These are phyloP conservation scores for Solanum rostratum DNA, from an alignment of 257 asterid species.

Conservation along the genomic window DNA sequence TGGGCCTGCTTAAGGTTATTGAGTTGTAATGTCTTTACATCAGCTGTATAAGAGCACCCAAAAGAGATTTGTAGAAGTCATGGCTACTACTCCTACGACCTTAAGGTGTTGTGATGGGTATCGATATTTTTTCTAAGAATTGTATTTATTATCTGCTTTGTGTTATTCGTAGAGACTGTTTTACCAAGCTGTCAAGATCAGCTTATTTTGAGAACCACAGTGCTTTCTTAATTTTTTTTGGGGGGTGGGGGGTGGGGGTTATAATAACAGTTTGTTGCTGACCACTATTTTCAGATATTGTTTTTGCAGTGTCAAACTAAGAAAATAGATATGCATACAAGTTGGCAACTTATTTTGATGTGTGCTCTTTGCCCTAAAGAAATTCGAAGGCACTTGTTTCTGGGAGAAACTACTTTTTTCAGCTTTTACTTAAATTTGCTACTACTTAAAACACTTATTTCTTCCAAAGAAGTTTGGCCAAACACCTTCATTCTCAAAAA, in stretches of 20 bases:
- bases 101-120: neutral
- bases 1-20: neutral
- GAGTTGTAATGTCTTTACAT: neutral
- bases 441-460: neutral
- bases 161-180: neutral
- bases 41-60: neutral
- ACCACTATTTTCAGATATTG: neutral
- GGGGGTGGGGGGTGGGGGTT: no score
- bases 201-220: neutral
- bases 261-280: neutral
- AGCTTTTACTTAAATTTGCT: neutral
- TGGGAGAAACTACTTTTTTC: neutral
- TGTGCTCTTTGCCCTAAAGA: neutral
- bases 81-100: neutral
- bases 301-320: neutral
- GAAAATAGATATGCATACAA: neutral
- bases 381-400: neutral
- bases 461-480: neutral
- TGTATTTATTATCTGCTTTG: neutral
- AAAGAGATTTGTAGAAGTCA: neutral
- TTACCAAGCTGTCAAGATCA: neutral
- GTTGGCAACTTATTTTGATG: neutral
- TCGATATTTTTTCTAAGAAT: neutral
- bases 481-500: neutral
- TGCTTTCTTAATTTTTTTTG: neutral